These are phyloP conservation scores for Corynascus novoguineensis DNA, from an alignment of 495 filamentous ascomycete species.

Conservation along the genomic window DNA sequence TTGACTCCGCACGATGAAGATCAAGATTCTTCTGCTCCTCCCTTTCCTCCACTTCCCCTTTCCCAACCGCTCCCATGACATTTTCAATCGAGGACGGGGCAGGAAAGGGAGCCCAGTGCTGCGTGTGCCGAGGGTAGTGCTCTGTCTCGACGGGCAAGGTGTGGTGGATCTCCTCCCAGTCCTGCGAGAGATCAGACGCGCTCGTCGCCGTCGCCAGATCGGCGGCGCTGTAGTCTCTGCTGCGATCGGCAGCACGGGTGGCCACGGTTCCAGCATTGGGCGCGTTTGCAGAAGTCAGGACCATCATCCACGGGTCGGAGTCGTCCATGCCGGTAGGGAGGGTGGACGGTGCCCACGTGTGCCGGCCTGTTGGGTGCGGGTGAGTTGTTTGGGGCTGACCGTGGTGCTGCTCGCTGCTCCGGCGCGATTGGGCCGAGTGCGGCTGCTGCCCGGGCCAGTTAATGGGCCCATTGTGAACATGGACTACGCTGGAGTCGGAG, in stretches of 20 bases:
- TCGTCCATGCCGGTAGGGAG: neutral
- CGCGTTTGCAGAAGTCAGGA: slow-evolving; percentile 3
- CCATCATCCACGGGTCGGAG: slow-evolving; percentile 15
- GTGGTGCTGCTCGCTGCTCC: slow-evolving; percentile 4
- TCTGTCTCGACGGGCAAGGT: neutral
- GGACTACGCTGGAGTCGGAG: neutral
- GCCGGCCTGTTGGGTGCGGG: neutral
- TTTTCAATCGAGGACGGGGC: neutral
- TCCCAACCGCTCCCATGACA: too few relatives aligned
- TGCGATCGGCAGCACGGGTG: too few relatives aligned
- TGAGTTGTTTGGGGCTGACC: neutral
- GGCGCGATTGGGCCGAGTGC: neutral
- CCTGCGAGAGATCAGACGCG: slow-evolving; percentile 17
- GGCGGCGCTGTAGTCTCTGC: too few relatives aligned
- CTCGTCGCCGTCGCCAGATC: too few relatives aligned
- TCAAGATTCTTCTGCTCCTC: neutral
- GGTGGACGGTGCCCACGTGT: neutral
- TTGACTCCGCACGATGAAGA: neutral
- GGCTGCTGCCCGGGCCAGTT: neutral
- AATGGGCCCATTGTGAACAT: neutral
- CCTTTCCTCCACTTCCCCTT: too few relatives aligned
- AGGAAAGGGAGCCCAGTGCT: neutral
- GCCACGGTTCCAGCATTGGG: neutral
- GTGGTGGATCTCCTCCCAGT: slow-evolving; percentile 19
- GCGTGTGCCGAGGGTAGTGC: neutral